Conservation (phyloP, 176 grass and related monocot species). For the Poa annua region DNA sequence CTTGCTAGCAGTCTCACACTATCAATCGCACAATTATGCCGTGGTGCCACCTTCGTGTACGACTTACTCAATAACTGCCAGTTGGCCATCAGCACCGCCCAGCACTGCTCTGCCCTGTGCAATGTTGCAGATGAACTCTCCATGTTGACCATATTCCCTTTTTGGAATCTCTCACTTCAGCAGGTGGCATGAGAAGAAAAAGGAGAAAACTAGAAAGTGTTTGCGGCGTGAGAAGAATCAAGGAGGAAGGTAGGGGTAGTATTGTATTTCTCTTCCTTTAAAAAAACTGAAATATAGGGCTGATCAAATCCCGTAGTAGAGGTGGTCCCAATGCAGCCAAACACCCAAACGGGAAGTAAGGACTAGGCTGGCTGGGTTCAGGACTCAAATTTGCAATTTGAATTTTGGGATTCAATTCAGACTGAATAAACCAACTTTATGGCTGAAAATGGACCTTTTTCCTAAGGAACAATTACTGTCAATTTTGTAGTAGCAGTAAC, state of each 20-base stretch:
- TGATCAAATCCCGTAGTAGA: not conserved
- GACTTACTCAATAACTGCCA: not conserved
- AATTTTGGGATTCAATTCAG: not conserved
- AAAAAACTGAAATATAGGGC: not conserved
- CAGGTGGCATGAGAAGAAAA: slow-evolving; percentile 10
- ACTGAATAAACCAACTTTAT: not conserved
- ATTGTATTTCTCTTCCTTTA: not conserved
- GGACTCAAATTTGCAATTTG: not conserved
- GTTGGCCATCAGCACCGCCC: not conserved
- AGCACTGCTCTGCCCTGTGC: not conserved
- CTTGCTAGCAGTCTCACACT: not conserved
- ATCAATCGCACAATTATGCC: not conserved
- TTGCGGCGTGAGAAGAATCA: not conserved
- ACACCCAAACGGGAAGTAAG: not conserved
- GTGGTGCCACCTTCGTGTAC: not conserved
- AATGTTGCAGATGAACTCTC: not conserved
- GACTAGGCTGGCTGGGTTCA: not conserved
- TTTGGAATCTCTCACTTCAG: not conserved
- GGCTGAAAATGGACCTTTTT: slow-evolving; percentile 13
- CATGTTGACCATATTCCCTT: not conserved
- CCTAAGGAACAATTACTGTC: not conserved
- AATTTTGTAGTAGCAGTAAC: slow-evolving; percentile 22
- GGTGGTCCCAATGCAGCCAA: not conserved
- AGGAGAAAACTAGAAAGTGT: slow-evolving; percentile 13
- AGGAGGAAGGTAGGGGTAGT: not conserved